Evolutionary conservation across 1,139 yeast genomes (phyloP), one percentile per base, ranked within the genome.

Genomic region (Candida neerlandica): DNA sequence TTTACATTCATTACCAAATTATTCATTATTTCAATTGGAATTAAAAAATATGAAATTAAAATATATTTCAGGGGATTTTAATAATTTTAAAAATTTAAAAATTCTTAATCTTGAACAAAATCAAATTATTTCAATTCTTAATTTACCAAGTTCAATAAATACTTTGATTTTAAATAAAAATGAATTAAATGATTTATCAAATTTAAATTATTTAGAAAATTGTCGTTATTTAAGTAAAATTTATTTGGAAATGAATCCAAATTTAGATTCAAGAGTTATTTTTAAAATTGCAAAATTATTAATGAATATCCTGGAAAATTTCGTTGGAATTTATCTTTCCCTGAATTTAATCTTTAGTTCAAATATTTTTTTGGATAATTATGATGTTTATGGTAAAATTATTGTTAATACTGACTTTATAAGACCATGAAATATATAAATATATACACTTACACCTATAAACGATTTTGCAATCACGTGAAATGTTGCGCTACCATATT

Each of bases 81-180:
- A 48, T 12, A 18, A 37, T 9, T 47, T 50, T 21, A 39, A 23
- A 12, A 15, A 41, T 9, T 30, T 52, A 19, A 40, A 26, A 16
- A 39, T 42, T 21, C 45, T 52, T n/a, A 49, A 52, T 34, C 39
- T 52, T 12, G 52, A 50, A 38, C 29, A 43, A 6, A 52, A 52
- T 52, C 35, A 45, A 26, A 34, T 45, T 15, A 44, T 37, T 37
- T 37, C 41, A 1, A 21, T 37, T 11, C 29, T 37, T 6, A 37
- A 45, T 16, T 43, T 50, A n/a, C 53, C 52, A 15, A 34, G 45
- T 27, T 50, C 53, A 10, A 27, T 50, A 18, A 30, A 35, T 6
- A 41, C 46, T 6, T 38, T 50, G 12, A 40, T 45, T 14, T 16
- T 48, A 10, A 48, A 50, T 29, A 48, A 42, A n/a, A 50, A 48